Percentiles rank a stretch among this genome's conserved stretches.
phyloP scores from a whole-genome alignment of 2,329 filamentous ascomycete genomes.

The Lomentospora prolificans region DNA sequence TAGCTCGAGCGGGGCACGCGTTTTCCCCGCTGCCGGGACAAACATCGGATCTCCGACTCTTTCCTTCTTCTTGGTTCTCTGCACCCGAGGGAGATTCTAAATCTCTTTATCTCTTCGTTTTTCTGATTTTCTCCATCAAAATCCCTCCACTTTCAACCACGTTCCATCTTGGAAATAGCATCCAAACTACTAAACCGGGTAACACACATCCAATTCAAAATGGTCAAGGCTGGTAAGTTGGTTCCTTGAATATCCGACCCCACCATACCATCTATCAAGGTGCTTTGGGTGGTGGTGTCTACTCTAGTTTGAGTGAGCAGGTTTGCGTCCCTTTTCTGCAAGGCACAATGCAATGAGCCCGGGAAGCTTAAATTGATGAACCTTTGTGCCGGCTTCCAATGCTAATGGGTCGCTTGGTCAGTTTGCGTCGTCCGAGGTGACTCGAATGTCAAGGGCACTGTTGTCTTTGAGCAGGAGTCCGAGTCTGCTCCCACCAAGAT shows the following conservation, averaged over 20 bases:
- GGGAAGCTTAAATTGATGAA: conserved; percentile 4
- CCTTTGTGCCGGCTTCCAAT: neutral
- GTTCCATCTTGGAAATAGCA: neutral
- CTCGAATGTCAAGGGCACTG: conserved; percentile 86
- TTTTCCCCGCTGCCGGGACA: conserved; percentile 9
- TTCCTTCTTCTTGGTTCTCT: conserved; percentile 1
- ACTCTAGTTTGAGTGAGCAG: conserved; percentile 2
- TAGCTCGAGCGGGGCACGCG: conserved; percentile 6
- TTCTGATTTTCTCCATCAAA: conserved; percentile 3
- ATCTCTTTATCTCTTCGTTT: conserved; percentile 6
- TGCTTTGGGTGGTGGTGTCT: neutral
- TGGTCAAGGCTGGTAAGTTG: conserved; percentile 15
- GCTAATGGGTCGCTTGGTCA: conserved; percentile 26
- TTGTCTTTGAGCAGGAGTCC: conserved; percentile 86
- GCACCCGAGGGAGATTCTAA: conserved; percentile 7
- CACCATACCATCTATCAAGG: conserved; percentile 8
- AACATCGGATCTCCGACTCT: conserved; percentile 9
- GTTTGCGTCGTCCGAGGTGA: conserved; percentile 97
- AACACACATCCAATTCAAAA: conserved; percentile 11
- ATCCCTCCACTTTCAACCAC: conserved; percentile 5
- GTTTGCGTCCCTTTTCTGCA: conserved; percentile 6
- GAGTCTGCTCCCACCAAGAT: conserved; percentile 78
- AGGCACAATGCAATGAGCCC: neutral
- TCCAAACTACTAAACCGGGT: neutral
- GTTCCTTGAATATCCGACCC: neutral